A percentile compares a stretch with the other conserved stretches of the same genome.
These are phyloP conservation scores for Didymella sp. DNA, from an alignment of 2,329 filamentous ascomycete genomes.

Conservation along the genomic window DNA sequence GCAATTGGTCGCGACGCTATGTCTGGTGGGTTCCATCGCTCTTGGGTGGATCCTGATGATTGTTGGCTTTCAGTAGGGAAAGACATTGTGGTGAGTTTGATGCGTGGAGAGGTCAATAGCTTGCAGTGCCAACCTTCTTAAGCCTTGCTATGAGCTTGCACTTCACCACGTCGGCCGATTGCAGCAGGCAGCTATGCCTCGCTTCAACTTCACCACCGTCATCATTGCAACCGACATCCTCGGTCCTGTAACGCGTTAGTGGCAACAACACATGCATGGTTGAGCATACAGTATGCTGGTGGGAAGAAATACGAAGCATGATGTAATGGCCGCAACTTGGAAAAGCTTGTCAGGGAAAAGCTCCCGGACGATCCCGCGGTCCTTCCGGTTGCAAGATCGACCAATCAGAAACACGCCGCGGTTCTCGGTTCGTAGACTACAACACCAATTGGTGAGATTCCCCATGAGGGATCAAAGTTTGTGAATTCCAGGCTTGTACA, in stretches of 20 bases:
- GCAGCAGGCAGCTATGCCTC: background rate
- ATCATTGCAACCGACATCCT: background rate
- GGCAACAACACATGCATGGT: background rate
- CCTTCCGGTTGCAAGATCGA: background rate
- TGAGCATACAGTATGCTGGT: background rate
- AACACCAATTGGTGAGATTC: background rate
- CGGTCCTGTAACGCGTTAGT: background rate
- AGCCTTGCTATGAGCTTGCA: background rate
- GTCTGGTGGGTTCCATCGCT: slow-evolving; percentile 15
- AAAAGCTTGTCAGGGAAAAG: background rate
- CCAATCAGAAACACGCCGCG: slow-evolving; percentile 1
- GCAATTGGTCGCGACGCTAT: slow-evolving; percentile 15
- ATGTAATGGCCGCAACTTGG: background rate
- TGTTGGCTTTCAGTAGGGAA: background rate
- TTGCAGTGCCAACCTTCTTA: background rate
- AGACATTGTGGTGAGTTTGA: background rate
- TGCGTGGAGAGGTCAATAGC: background rate
- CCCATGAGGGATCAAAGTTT: background rate
- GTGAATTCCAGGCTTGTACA: no score
- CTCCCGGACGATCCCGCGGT: background rate
- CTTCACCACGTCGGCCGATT: background rate
- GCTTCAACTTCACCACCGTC: background rate
- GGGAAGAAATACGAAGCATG: background rate
- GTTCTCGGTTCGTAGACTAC: background rate
- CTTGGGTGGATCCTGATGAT: background rate